Conservation (phyloP, 2,329 filamentous ascomycete species). For the Verticillium isaacii region DNA sequence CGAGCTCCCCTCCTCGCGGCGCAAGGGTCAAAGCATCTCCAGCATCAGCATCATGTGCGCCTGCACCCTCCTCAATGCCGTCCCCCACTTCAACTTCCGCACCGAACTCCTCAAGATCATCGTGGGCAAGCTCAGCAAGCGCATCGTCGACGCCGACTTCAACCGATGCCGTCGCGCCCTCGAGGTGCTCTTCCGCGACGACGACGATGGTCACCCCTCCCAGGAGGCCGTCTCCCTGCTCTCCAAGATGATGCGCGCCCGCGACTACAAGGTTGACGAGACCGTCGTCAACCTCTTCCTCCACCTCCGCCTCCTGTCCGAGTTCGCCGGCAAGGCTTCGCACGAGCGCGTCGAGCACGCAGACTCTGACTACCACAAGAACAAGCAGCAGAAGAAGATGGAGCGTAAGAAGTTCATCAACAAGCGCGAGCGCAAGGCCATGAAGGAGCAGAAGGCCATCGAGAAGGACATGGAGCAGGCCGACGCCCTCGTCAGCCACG, state of each 20-base stretch:
- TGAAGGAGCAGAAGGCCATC: constrained; percentile 80
- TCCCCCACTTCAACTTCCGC: constrained; percentile 97
- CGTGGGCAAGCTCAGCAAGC: constrained; percentile 73
- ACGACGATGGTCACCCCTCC: constrained; percentile 85
- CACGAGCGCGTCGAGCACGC: constrained; percentile 64
- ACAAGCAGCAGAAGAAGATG: constrained; percentile 56
- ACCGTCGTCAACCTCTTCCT: constrained; percentile 86
- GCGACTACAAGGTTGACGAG: constrained; percentile 78
- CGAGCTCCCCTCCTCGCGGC: constrained; percentile 32
- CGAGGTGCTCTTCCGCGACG: constrained; percentile 76
- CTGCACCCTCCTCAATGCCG: constrained; percentile 72
- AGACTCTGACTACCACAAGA: constrained; percentile 18
- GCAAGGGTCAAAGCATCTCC: constrained; percentile 48
- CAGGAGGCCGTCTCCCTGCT: constrained; percentile 81
- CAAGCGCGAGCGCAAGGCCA: constrained; percentile 76
- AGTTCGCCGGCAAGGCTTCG: constrained; percentile 82
- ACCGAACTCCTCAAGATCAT: constrained; percentile 82
- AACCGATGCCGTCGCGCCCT: constrained; percentile 72
- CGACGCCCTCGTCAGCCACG: constrained; percentile 84
- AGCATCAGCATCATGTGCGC: constrained; percentile 81
- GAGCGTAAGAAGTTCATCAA: constrained; percentile 81
- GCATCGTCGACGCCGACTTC: constrained; percentile 69
- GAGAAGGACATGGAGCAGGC: constrained; percentile 93
- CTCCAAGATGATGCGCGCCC: constrained; percentile 91
- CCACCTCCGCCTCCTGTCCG: constrained; percentile 79